Evolutionary conservation across 441 rosid genomes (phyloP), one percentile per base, ranked within the genome.

Genomic region (Mallotus japonicus): DNA sequence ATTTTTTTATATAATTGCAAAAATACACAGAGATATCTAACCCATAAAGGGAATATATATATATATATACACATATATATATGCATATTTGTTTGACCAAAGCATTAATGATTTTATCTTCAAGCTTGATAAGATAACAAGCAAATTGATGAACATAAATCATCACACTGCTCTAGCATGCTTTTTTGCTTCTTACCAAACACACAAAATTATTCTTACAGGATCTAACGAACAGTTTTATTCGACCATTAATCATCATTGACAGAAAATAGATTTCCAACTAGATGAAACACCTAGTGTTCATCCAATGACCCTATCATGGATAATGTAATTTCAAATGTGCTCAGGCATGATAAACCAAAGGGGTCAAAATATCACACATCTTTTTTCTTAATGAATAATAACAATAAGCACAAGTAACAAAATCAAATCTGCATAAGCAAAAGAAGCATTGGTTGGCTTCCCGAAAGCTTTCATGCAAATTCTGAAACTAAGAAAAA

Each of bases 1-100:
- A 54, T 79, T 69, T 20, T 3, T 50, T 73, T 65, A 24, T 58
- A 17, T 28, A 13, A 62, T 0, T 19, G 22, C 70, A 17, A 34
- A 59, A 16, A 17, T 42, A 49, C 32, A 8, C 56, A 59, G 16
- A 72, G 46, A 49, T 42, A 12, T 40, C 42, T 28, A 51, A 2
- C 47, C 19, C 15, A 32, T 62, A 44, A 22, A n/a, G 16, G 4
- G 57, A 56, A 24, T 7, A 20, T 62, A 24, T 7, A 24, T 3
- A 34, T 34, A 34, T 5, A 34, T 34, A 24, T 24, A n/a, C n/a
- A n/a, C n/a, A n/a, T n/a, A n/a, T n/a, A n/a, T 24, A 24, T 24
- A 24, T 24, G 2, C 2, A 24, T 24, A 28, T 28, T 1, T 28
- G 32, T 28, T 28, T 28, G 32, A 28, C 32, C 40, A 3, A 65